These are phyloP conservation scores for Fusarium tanahbumbuense DNA, from an alignment of 2,329 filamentous ascomycete species.

Conservation along the genomic window DNA sequence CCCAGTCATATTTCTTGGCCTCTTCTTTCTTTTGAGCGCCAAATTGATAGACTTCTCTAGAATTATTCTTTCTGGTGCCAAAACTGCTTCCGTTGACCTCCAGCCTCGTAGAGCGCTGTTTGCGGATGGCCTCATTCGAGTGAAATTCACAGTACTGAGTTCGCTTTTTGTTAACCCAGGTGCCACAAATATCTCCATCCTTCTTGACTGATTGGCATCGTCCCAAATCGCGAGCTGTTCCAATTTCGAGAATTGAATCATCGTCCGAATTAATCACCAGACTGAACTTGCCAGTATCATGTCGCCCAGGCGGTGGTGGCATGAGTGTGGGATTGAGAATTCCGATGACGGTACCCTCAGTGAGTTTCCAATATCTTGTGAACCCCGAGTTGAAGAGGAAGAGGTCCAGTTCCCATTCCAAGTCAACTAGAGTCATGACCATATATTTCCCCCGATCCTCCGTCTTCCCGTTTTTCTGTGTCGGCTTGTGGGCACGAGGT, in stretches of 20 bases:
- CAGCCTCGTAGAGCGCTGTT: constrained; percentile 73
- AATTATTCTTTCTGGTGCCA: constrained; percentile 49
- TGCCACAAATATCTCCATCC: constrained; percentile 81
- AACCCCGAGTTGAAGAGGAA: constrained; percentile 94
- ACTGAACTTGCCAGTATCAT: constrained; percentile 85
- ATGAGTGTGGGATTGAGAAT: constrained; percentile 93
- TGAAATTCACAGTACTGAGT: constrained; percentile 96
- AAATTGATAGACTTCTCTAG: constrained; percentile 41
- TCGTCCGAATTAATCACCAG: constrained; percentile 86
- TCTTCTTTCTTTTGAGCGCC: constrained; percentile 32
- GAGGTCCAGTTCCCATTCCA: constrained; percentile 90
- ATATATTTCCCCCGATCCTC: constrained; percentile 86
- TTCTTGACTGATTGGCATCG: constrained; percentile 88
- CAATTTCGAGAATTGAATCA: constrained; percentile 91
- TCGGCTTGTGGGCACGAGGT: constrained; percentile 70
- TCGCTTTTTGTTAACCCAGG: constrained; percentile 89
- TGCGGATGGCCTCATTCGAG: constrained; percentile 82
- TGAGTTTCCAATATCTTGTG: constrained; percentile 93
- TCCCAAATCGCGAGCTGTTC: constrained; percentile 83
- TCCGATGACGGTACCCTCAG: constrained; percentile 88
- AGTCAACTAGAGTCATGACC: constrained; percentile 86
- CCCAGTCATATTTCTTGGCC: constrained; percentile 63
- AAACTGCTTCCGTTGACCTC: constrained; percentile 80
- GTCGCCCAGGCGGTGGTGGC: constrained; percentile 80
- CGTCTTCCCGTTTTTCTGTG: constrained; percentile 58